Evolutionary conservation across 1,139 yeast genomes (phyloP), one percentile per base, ranked within the genome.

Genomic region (Lodderomyces jiufengensis): DNA sequence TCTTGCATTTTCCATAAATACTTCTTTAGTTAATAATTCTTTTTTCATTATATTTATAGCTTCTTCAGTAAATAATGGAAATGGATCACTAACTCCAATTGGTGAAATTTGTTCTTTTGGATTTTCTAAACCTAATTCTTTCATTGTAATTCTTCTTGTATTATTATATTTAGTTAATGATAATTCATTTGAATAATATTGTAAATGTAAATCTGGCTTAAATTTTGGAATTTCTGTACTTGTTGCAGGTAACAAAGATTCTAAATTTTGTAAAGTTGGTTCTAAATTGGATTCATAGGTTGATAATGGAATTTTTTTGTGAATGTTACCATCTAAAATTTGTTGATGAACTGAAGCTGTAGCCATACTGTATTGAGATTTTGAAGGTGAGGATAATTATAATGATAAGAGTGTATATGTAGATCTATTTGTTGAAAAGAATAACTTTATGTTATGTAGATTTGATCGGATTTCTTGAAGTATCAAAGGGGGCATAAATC

Each of bases 1-100:
- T 41, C 77, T 58, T 12, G 73, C 78, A 51, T 64, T 65, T 41
- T 65, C 58, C 41, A 59, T 47, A 39, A 76, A 71, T 2, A 61
- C 54, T 28, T 74, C 75, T 42, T 66, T 66, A 25, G 57, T 47
- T 43, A 75, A 61, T 22, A 72, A 51, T 50, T 76, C 80, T 41
- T 63, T 66, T 53, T 72, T 70, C 81, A 76, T 76, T 28, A 76
- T 68, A 16, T 62, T 63, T 35, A 75, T 59, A 1, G 81, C 81
- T 44, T 76, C 80, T 26, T 71, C 71, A 1, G 80, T 74, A 51
- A 76, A 76, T 23, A 76, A 58, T 3, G 78, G 78, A 53, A 76
- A 76, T 1, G 81, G 80, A 38, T 73, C 77, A 38, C 70, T 60
- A 10, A 73, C 80, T 8, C 78, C 80, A 48, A 73, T 63, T 3